Conservation (phyloP, 805 yeast species). For the Candida adriatica region DNA sequence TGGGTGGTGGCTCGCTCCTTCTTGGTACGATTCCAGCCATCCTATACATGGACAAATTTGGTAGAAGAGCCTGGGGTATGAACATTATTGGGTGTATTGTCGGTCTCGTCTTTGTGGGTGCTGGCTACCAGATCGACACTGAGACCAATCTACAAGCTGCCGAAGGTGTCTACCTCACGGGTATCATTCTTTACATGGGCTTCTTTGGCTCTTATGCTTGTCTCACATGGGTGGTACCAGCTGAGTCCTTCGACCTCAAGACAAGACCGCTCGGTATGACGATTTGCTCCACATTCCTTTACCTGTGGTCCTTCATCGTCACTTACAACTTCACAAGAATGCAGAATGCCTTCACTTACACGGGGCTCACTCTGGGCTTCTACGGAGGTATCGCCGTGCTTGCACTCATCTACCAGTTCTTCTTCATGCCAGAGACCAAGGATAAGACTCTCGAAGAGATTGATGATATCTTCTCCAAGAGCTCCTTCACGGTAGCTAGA, state of each 20-base stretch:
- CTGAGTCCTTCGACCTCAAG: slow-evolving; percentile 54
- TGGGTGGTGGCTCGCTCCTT: slow-evolving; percentile 58
- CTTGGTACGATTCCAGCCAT: slow-evolving; percentile 64
- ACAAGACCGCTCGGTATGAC: slow-evolving; percentile 64
- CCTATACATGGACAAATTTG: slow-evolving; percentile 48
- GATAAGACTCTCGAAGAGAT: slow-evolving; percentile 67
- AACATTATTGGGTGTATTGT: slow-evolving; percentile 51
- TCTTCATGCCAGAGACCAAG: slow-evolving; percentile 68
- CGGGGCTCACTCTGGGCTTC: slow-evolving; percentile 60
- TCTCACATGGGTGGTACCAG: slow-evolving; percentile 63
- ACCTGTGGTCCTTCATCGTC: slow-evolving; percentile 56
- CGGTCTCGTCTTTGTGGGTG: slow-evolving; percentile 55
- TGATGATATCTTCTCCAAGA: slow-evolving; percentile 51
- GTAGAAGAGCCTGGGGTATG: slow-evolving; percentile 54
- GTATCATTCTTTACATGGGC: slow-evolving; percentile 55
- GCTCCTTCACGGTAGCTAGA: slow-evolving; percentile 31
- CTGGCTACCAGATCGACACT: slow-evolving; percentile 40
- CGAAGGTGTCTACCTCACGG: slow-evolving; percentile 55
- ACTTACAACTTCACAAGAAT: slow-evolving; percentile 56
- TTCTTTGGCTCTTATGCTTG: slow-evolving; percentile 64
- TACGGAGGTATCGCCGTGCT: slow-evolving; percentile 60
- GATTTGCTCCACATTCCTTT: slow-evolving; percentile 45
- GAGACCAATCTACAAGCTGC: slow-evolving; percentile 38
- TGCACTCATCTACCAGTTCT: slow-evolving; percentile 45
- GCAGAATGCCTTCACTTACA: slow-evolving; percentile 50